These are phyloP conservation scores for Plantago major DNA, from an alignment of 257 asterid genomes.

Conservation along the genomic window DNA sequence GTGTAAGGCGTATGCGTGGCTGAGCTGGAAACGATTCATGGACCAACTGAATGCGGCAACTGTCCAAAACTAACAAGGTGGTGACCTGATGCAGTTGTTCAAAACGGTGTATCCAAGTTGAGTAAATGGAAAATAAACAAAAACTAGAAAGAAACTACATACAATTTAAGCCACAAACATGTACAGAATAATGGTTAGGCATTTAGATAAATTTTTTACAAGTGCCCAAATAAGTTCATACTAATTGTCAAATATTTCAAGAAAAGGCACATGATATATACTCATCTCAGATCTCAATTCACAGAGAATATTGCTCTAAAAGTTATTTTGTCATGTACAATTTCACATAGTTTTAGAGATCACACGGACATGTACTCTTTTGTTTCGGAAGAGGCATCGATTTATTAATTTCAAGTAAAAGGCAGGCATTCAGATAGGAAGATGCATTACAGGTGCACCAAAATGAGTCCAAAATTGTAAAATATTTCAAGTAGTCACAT, in stretches of 20 bases:
- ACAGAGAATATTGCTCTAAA: constrained; percentile 4
- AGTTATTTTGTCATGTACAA: neutral
- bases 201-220: too few relatives aligned
- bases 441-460: too few relatives aligned
- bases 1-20: constrained; percentile 21
- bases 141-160: neutral
- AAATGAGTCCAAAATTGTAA: too few relatives aligned
- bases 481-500: too few relatives aligned
- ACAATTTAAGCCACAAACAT: neutral
- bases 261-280: neutral
- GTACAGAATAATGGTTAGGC: neutral
- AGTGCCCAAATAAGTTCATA: too few relatives aligned
- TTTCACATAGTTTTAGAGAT: neutral
- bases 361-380: neutral
- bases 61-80: constrained; percentile 26
- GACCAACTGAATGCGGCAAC: constrained; percentile 12
- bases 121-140: constrained; percentile 1
- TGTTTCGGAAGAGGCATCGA: neutral
- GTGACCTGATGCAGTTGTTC: constrained; percentile 36
- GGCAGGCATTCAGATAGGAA: too few relatives aligned
- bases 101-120: constrained; percentile 7
- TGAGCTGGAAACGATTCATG: constrained; percentile 22
- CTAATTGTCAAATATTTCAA: neutral
- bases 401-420: too few relatives aligned
- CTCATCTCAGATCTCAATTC: constrained; percentile 8